Percentiles rank a stretch among this genome's conserved stretches.
These are phyloP conservation scores for Penicillium sp. DNA, from an alignment of 2,329 filamentous ascomycete species.

Conservation along the genomic window DNA sequence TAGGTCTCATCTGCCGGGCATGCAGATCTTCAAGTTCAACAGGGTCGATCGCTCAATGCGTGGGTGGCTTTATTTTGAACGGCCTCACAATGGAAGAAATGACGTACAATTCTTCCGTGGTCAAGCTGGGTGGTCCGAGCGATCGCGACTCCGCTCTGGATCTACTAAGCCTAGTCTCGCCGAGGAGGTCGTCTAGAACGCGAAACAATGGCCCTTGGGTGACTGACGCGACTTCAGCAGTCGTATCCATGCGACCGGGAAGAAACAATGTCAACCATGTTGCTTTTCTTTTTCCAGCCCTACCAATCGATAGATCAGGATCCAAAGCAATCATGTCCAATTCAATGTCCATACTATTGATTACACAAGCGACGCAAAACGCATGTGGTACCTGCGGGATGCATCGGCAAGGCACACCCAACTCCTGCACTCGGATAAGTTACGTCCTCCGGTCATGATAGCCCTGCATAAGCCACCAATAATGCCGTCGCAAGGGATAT, in stretches of 20 bases:
- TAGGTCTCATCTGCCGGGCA: not conserved
- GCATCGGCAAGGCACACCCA: slow-evolving; percentile 1
- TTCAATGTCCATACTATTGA: not conserved
- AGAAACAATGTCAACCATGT: not conserved
- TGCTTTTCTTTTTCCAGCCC: not conserved
- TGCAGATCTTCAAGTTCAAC: not conserved
- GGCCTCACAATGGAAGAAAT: not conserved
- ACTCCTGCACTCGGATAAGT: not conserved
- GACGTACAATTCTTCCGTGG: not conserved
- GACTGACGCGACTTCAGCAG: not conserved
- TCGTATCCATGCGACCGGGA: not conserved
- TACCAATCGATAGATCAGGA: not conserved
- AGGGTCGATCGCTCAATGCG: not conserved
- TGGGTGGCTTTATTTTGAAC: not conserved
- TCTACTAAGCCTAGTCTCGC: not conserved
- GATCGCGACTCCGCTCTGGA: not conserved
- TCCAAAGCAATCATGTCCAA: not conserved
- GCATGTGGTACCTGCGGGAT: slow-evolving; percentile 2
- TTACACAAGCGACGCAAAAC: not conserved
- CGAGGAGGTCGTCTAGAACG: not conserved
- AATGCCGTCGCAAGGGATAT: slow-evolving; percentile 1
- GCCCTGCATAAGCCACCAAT: not conserved
- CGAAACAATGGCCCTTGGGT: not conserved
- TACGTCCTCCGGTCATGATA: not conserved
- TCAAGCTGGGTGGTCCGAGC: not conserved